Percentiles rank a stretch among this genome's conserved stretches.
Evolutionary conservation across 2,329 filamentous ascomycete genomes (phyloP).

Genomic region (Emmonsiellopsis sp.): DNA sequence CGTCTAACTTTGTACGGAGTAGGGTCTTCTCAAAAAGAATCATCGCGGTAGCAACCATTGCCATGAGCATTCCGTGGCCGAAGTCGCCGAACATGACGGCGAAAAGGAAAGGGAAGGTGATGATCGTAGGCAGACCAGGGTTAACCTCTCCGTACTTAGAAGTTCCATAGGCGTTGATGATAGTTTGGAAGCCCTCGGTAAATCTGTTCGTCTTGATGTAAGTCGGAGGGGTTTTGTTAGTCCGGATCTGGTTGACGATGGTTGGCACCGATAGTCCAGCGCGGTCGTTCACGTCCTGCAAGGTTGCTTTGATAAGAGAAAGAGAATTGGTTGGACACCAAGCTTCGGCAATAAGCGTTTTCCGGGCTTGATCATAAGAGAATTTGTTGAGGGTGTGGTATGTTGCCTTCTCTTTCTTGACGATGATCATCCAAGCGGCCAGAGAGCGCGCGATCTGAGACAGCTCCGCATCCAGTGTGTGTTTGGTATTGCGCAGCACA

Average conservation of each 20-base stretch:
- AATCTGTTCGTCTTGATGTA: slow-evolving; percentile 99
- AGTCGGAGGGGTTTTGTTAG: slow-evolving; percentile 93
- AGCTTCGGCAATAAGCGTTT: slow-evolving; percentile 93
- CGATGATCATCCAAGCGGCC: slow-evolving; percentile 92
- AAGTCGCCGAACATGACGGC: slow-evolving; percentile 99
- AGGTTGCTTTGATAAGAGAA: slow-evolving; percentile 77
- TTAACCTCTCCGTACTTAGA: slow-evolving; percentile 97
- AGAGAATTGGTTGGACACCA: slow-evolving; percentile 94
- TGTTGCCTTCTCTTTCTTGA: slow-evolving; percentile 97
- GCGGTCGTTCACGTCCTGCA: slow-evolving; percentile 93
- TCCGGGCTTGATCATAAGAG: slow-evolving; percentile 89
- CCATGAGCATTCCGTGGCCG: slow-evolving; percentile 86
- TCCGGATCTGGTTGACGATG: slow-evolving; percentile 95
- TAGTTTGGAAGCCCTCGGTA: slow-evolving; percentile 95
- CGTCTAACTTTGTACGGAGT: slow-evolving; percentile 77
- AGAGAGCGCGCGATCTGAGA: slow-evolving; percentile 87
- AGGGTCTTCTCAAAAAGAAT: slow-evolving; percentile 93
- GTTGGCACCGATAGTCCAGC: slow-evolving; percentile 95
- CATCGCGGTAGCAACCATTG: slow-evolving; percentile 74
- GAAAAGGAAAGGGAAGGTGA: slow-evolving; percentile 99
- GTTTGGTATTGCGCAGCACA: slow-evolving; percentile 89
- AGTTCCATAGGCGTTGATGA: slow-evolving; percentile 96
- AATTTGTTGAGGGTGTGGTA: slow-evolving; percentile 94
- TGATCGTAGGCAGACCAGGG: slow-evolving; percentile 85
- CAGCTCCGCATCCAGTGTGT: slow-evolving; percentile 84